phyloP scores from a whole-genome alignment of 441 rosid genomes.

The Heliophila coronopifolia region DNA sequence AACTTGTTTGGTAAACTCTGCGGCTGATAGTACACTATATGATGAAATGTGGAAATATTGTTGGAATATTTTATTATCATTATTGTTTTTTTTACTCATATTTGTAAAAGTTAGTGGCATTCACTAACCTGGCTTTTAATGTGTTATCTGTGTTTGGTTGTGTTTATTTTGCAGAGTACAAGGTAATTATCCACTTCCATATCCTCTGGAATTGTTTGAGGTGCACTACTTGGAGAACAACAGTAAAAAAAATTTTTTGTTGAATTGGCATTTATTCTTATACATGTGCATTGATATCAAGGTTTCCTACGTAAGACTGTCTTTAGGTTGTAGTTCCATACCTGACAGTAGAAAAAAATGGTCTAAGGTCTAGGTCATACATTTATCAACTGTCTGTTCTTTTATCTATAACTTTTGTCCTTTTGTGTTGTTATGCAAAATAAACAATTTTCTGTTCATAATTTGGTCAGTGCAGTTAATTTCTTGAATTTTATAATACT shows the following conservation, averaged over 20 bases:
- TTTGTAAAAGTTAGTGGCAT: no score
- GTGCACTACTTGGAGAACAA: slow-evolving; percentile 15
- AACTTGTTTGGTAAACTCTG: slow-evolving; percentile 18
- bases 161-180: slow-evolving; percentile 31
- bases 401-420: no score
- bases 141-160: slow-evolving; percentile 8
- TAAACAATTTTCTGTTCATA: no score
- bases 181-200: slow-evolving; percentile 26
- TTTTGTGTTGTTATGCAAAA: no score
- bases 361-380: slow-evolving; percentile 1
- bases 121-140: slow-evolving; percentile 5
- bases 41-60: slow-evolving; percentile 6
- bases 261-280: neutral
- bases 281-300: slow-evolving; percentile 18
- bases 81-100: slow-evolving; percentile 11
- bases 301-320: no score
- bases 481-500: no score
- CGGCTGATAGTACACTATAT: neutral
- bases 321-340: no score
- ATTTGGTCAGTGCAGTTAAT: no score
- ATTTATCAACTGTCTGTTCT: no score
- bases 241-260: slow-evolving; percentile 12
- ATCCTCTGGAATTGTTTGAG: slow-evolving; percentile 8
- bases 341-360: neutral
- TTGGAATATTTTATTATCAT: slow-evolving; percentile 9